These are phyloP conservation scores for Auricularia auricula-judae DNA, from an alignment of 768 basidiomycete genomes.

Conservation along the genomic window DNA sequence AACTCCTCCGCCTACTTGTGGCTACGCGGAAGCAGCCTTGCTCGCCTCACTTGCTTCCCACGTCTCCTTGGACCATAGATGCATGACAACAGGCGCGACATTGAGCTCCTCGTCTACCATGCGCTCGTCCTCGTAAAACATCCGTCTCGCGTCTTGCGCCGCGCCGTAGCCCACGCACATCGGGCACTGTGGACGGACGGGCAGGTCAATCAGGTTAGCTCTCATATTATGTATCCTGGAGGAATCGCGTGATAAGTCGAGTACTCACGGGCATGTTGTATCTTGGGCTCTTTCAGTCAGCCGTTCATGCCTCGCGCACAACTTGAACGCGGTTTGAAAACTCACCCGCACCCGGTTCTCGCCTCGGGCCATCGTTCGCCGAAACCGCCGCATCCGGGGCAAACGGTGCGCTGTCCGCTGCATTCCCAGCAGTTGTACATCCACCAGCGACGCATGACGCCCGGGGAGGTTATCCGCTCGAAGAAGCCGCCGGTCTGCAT, in stretches of 20 bases:
- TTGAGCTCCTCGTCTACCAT: neutral
- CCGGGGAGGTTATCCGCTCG: neutral
- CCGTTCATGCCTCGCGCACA: neutral
- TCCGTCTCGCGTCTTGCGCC: neutral
- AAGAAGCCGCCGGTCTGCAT: neutral
- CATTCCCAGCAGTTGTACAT: neutral
- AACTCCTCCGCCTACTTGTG: too few species aligned
- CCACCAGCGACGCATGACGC: neutral
- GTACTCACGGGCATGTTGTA: neutral
- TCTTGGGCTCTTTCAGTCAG: neutral
- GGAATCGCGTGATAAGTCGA: too few species aligned
- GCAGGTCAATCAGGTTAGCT: neutral
- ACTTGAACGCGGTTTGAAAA: neutral
- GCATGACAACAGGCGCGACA: neutral
- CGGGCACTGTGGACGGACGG: neutral
- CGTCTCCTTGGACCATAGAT: neutral
- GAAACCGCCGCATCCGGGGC: neutral
- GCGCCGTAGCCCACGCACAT: neutral
- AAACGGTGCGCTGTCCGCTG: neutral
- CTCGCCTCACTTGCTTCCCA: neutral
- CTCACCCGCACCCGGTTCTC: neutral
- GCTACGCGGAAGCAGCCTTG: neutral
- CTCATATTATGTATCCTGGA: neutral
- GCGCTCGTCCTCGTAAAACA: neutral
- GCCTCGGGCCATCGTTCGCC: neutral